Conservation (phyloP, 2,329 filamentous ascomycete species). For the Xylaria sp. region DNA sequence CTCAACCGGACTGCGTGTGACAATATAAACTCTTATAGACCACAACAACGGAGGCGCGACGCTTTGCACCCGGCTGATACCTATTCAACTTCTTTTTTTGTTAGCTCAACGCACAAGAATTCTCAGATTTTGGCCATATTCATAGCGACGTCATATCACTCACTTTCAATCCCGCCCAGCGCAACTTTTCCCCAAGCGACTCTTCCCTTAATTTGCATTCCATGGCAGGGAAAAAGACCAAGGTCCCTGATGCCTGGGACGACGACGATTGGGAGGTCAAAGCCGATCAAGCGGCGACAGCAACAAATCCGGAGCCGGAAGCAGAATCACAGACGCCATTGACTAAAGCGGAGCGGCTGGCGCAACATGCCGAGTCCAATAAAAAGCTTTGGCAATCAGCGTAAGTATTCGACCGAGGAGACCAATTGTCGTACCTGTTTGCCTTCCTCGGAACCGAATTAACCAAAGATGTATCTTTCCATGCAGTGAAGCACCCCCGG, state of each 20-base stretch:
- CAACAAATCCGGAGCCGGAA: constrained; percentile 54
- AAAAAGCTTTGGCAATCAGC: constrained; percentile 89
- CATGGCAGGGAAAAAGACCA: constrained; percentile 41
- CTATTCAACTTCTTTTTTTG: too few species aligned
- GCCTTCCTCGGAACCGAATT: background rate
- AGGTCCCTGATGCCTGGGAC: constrained; percentile 84
- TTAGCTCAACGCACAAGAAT: background rate
- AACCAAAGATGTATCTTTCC: constrained; percentile 16
- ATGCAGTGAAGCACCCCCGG: constrained; percentile 72
- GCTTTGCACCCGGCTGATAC: background rate
- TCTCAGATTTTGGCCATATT: background rate
- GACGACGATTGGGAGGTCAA: constrained; percentile 85
- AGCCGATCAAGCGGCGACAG: constrained; percentile 68
- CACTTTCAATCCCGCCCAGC: background rate
- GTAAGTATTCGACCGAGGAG: constrained; percentile 60
- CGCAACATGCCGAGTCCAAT: constrained; percentile 85
- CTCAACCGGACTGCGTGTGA: background rate
- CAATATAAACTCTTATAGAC: background rate
- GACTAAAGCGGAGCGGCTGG: constrained; percentile 80
- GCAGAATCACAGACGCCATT: constrained; percentile 57
- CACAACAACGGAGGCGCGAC: constrained; percentile 9
- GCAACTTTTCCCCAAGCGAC: background rate
- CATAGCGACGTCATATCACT: background rate
- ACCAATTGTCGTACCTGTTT: background rate
- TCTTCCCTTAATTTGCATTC: background rate